phyloP scores from a whole-genome alignment of 768 basidiomycete genomes.

The Boletellus ananas region DNA sequence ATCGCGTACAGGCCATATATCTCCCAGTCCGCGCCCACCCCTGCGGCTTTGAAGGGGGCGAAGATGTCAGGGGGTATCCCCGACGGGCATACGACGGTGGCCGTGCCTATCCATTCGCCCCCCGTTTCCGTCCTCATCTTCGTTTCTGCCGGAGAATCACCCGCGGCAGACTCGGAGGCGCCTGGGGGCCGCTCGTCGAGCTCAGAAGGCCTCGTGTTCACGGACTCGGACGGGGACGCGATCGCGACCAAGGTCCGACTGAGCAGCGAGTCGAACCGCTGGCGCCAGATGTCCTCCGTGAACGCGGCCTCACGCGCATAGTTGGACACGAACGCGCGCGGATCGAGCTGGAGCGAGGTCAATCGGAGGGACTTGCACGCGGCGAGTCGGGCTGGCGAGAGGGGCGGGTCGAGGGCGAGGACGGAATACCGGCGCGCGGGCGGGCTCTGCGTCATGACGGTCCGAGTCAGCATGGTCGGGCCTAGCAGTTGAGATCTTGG shows the following conservation, averaged over 20 bases:
- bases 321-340: slow-evolving; percentile 18
- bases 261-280: slow-evolving; percentile 13
- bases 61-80: neutral
- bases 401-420: slow-evolving; percentile 12
- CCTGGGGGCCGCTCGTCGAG: no score
- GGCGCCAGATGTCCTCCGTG: slow-evolving; percentile 21
- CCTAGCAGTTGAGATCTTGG: no score
- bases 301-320: slow-evolving; percentile 21
- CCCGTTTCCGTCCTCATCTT: neutral
- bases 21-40: slow-evolving; percentile 14
- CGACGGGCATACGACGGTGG: slow-evolving; percentile 13
- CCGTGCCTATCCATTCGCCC: slow-evolving; percentile 22
- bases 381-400: slow-evolving; percentile 23
- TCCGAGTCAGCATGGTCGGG: no score
- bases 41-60: slow-evolving; percentile 13
- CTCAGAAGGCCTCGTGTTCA: no score
- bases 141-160: no score
- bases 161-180: no score
- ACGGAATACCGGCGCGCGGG: slow-evolving; percentile 7
- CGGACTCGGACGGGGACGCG: slow-evolving; percentile 3
- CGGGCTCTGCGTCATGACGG: neutral
- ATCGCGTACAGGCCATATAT: slow-evolving; percentile 20
- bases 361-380: slow-evolving; percentile 22
- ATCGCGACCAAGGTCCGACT: slow-evolving; percentile 19
- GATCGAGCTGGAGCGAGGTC: slow-evolving; percentile 20